Conservation (phyloP, 1,139 yeast genomes). For the Geotrichum citri-aurantii region DNA sequence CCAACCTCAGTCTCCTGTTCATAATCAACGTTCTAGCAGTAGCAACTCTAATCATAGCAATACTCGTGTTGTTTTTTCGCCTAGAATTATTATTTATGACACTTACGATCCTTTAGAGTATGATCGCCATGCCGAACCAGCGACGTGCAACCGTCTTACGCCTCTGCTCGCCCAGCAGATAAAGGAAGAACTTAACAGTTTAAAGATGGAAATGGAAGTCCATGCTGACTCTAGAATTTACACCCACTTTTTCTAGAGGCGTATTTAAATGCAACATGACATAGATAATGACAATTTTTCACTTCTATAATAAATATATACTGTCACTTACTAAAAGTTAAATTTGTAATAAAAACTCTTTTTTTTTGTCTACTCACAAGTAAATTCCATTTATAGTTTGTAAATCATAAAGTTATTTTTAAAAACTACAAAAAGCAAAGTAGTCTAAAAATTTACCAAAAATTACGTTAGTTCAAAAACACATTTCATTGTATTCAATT, state of each 20-base stretch:
- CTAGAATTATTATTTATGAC: slow-evolving; percentile 78
- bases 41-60: slow-evolving; percentile 9
- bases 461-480: not conserved
- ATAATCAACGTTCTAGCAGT: slow-evolving; percentile 17
- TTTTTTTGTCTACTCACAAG: not conserved
- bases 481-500: not conserved
- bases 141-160: slow-evolving; percentile 72
- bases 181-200: slow-evolving; percentile 73
- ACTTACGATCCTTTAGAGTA: slow-evolving; percentile 82
- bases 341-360: not conserved
- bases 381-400: no score
- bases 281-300: not conserved
- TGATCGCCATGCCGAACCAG: slow-evolving; percentile 89
- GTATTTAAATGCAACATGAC: not conserved
- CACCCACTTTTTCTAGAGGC: slow-evolving; percentile 66
- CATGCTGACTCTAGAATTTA: slow-evolving; percentile 72
- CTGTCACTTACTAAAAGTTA: not conserved
- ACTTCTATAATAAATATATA: not conserved
- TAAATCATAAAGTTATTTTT: no score
- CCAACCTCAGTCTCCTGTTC: slow-evolving; percentile 22
- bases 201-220: slow-evolving; percentile 67
- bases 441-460: no score
- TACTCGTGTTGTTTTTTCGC: slow-evolving; percentile 59
- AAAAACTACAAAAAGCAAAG: no score
- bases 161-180: slow-evolving; percentile 85